phyloP scores from a whole-genome alignment of 169 alveolate genomes.

The Cystoisospora suis region DNA sequence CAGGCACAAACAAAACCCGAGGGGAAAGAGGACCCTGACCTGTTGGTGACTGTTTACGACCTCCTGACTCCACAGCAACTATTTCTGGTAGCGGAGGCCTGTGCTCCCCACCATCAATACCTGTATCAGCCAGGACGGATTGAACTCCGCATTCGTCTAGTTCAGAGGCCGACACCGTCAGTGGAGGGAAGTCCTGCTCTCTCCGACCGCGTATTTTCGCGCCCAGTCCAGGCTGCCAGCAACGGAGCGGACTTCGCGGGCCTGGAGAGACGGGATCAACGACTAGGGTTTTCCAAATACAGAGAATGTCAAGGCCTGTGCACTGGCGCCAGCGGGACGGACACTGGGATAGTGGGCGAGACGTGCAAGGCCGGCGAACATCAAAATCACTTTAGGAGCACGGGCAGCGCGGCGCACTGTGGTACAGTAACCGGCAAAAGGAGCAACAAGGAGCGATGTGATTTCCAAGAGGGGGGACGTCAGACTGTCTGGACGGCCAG shows the following conservation, averaged over 20 bases:
- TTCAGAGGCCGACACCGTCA: not conserved
- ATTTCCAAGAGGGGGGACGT: not conserved
- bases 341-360: too few relatives aligned
- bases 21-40: too few relatives aligned
- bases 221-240: not conserved
- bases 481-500: not conserved
- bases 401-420: too few relatives aligned
- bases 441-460: not conserved
- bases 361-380: too few relatives aligned
- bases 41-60: constrained; percentile 10
- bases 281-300: not conserved
- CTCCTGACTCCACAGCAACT: not conserved
- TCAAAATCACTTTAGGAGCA: too few relatives aligned
- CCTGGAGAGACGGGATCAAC: not conserved
- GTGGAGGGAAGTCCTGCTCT: not conserved
- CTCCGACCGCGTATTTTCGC: not conserved
- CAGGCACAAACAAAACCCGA: too few relatives aligned
- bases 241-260: not conserved
- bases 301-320: not conserved
- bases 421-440: not conserved
- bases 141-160: not conserved
- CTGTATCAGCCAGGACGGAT: constrained; percentile 6
- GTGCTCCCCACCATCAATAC: constrained; percentile 19
- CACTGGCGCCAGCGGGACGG: too few relatives aligned
- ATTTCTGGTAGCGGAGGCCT: not conserved